Evolutionary conservation across 208 protist genomes (phyloP).

Genomic region (Leishmania amazonensis): DNA sequence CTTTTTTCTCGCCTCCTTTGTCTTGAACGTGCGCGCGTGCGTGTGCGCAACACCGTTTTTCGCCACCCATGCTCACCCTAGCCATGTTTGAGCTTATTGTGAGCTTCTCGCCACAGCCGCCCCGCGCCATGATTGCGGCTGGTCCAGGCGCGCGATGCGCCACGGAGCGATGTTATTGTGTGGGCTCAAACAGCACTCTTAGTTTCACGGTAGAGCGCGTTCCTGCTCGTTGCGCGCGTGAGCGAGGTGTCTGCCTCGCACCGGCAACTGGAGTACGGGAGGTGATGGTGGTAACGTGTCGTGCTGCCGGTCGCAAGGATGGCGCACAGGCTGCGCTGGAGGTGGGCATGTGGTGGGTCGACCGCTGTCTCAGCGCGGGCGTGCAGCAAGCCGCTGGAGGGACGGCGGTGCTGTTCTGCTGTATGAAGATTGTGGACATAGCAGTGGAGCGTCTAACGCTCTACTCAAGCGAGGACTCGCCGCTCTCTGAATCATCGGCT

Average conservation of each 20-base stretch:
- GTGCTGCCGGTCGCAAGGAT: neutral
- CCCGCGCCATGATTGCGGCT: neutral
- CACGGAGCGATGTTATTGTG: neutral
- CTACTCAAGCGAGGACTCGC: constrained; percentile 17
- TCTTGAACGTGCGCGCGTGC: neutral
- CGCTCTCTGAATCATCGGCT: neutral
- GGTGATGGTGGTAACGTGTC: constrained; percentile 21
- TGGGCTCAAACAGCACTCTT: too few relatives aligned
- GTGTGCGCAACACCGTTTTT: neutral
- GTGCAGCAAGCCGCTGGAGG: neutral
- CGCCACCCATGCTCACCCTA: neutral
- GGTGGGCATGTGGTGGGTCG: constrained; percentile 33
- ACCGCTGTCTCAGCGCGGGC: constrained; percentile 8
- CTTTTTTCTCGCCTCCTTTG: neutral
- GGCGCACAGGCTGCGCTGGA: constrained; percentile 1
- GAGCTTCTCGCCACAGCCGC: neutral
- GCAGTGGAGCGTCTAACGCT: constrained; percentile 5
- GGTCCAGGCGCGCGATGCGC: neutral
- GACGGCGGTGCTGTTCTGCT: constrained; percentile 4
- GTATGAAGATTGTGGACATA: constrained; percentile 13
- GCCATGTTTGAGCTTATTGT: neutral
- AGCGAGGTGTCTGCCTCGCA: constrained; percentile 1
- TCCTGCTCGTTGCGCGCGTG: neutral
- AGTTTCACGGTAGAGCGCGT: constrained; percentile 10
- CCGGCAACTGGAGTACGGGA: neutral